These are phyloP conservation scores for Periconia macrospinosa DNA, from an alignment of 2,329 filamentous ascomycete species.

Conservation along the genomic window DNA sequence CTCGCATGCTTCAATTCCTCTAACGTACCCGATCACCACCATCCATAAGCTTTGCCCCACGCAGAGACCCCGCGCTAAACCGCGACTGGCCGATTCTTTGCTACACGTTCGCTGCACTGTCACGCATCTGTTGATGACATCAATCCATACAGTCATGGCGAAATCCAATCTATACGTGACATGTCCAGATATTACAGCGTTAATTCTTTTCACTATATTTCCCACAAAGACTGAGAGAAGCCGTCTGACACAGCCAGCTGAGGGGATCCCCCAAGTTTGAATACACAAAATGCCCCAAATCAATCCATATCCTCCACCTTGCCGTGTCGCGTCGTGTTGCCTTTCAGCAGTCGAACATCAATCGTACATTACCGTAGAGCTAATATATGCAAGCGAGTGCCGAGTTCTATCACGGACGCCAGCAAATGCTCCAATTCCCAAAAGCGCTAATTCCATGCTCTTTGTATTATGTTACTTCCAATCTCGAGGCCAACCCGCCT, in stretches of 20 bases:
- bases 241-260: too few species aligned
- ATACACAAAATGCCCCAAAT: too few species aligned
- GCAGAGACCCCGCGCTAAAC: conserved; percentile 7
- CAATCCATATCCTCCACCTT: too few species aligned
- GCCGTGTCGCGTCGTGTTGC: neutral
- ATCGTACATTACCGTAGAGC: too few species aligned
- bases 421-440: neutral
- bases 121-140: neutral
- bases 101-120: neutral
- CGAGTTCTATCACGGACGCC: neutral
- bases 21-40: too few species aligned
- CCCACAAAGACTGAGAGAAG: too few species aligned
- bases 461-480: neutral
- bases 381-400: too few species aligned
- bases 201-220: too few species aligned
- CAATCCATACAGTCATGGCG: neutral
- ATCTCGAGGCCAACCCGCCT: neutral
- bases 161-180: neutral
- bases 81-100: neutral
- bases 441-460: neutral
- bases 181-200: neutral
- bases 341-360: neutral
- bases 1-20: neutral
- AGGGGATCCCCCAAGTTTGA: too few species aligned
- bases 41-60: neutral